These are phyloP conservation scores for Bryum argenteum DNA, from an alignment of 225 moss, liverwort and hornwort species.

Conservation along the genomic window DNA sequence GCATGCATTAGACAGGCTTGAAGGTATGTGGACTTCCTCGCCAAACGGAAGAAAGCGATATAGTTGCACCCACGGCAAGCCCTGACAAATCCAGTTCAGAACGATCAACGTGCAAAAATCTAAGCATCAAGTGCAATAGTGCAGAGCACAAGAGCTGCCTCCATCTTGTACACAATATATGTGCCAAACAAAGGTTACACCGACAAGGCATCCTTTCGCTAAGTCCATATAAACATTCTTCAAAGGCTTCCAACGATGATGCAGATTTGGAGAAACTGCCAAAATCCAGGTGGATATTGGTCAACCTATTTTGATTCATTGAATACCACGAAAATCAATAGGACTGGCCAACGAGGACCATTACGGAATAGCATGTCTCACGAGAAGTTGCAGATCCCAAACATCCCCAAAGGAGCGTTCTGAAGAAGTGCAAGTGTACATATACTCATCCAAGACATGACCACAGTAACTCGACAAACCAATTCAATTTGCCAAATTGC, in stretches of 20 bases:
- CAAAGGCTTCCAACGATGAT: conserved; percentile 41
- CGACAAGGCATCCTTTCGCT: conserved; percentile 37
- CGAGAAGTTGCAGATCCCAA: conserved; percentile 29
- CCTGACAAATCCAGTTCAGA: conserved; percentile 68
- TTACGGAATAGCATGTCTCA: conserved; percentile 29
- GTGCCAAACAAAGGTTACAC: conserved; percentile 41
- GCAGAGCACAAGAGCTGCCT: conserved; percentile 45
- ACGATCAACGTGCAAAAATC: conserved; percentile 44
- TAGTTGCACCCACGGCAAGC: conserved; percentile 93
- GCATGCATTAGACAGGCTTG: conserved; percentile 99
- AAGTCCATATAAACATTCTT: conserved; percentile 40
- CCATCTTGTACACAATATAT: conserved; percentile 39
- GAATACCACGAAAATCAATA: conserved; percentile 42
- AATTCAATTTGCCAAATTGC: conserved; percentile 20
- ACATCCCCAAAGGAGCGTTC: conserved; percentile 28
- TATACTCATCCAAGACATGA: conserved; percentile 20
- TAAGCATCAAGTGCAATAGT: conserved; percentile 41
- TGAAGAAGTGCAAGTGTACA: conserved; percentile 10
- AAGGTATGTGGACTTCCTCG: conserved; percentile 91
- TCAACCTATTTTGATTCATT: conserved; percentile 43
- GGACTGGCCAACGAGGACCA: conserved; percentile 43
- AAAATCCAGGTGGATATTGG: conserved; percentile 46
- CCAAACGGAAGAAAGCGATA: conserved; percentile 88
- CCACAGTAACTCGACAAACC: conserved; percentile 18
- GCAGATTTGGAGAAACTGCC: conserved; percentile 42